Base-by-base conservation (phyloP, 2,329 filamentous ascomycete genomes). In the Fusarium pseudograminearum region DNA sequence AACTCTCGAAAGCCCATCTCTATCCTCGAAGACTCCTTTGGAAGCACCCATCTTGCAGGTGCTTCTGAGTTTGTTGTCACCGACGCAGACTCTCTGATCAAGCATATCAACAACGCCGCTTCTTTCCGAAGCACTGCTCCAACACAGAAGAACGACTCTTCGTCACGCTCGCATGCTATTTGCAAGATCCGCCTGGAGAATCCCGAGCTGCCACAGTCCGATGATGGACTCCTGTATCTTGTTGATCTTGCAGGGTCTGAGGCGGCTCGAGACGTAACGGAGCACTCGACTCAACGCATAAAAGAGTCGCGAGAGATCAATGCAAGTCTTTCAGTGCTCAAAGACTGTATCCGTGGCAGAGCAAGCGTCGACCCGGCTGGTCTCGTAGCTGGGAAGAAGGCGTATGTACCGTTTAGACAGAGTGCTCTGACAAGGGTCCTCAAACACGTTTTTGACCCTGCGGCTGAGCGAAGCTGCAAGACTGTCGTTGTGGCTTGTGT, bases 321-420 rank as follows among this genome's bases (percentile, higher is more conserved):
- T 68, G 78, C 76, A 11, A 84, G 83, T 61, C 77, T 86, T 1
- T 84, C 83, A 0, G 79, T 83, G 0, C 78, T 87, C 4, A 86
- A 86, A 62, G 84, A 86, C 67, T 86, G 84, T 59, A 86, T 87
- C 51, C 80, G 84, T 2, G 82, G 80, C 3, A 80, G 81, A 40
- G 80, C 81, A 1, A 72, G 78, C 34, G 69, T 77, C 1, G 80
- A 84, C 44, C 73, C 74, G 20, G 22, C 58, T 56, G 12, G 60
- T 40, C 20, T 59, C 53, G 31, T 30, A 24, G 57, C 10, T 72
- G 64, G 60, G 5, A 80, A 79, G 69, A 77, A 76, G 52, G 73
- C 77, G 0, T 80, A 83, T 53, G 76, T 85, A 0, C 83, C 83
- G 0, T 85, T 83, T 65, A 79, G 83, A 0, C 81, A 83, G 63